Conservation (phyloP, 139 green algal genomes). For the Coccomyxa sp. region DNA sequence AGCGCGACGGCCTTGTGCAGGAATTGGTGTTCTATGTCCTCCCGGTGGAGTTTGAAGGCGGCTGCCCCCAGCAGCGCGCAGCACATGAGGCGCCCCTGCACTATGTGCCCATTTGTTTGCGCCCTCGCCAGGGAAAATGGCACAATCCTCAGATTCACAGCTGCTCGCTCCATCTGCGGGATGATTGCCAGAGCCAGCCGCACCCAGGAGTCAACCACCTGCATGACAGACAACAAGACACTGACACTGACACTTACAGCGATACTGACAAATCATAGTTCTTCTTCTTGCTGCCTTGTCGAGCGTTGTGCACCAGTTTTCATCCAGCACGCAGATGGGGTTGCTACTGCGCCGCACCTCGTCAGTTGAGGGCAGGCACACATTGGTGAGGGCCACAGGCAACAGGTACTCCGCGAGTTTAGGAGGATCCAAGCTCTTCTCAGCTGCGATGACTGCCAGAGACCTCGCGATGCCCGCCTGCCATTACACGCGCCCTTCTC, state of each 20-base stretch:
- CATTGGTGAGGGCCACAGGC: background rate
- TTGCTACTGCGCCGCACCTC: background rate
- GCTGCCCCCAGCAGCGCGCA: background rate
- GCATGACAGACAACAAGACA: background rate
- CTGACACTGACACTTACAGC: background rate
- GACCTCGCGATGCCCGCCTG: background rate
- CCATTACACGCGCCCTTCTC: background rate
- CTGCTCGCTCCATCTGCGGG: background rate
- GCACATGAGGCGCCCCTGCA: conserved; percentile 4
- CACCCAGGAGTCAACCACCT: conserved; percentile 1
- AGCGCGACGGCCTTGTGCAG: conserved; percentile 13
- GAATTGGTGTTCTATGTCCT: conserved; percentile 10
- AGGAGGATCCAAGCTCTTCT: background rate
- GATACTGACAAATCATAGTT: background rate
- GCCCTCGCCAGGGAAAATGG: background rate
- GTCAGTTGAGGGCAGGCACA: background rate
- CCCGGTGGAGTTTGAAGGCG: background rate
- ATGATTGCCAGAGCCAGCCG: background rate
- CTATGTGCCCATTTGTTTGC: background rate
- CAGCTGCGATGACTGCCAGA: background rate
- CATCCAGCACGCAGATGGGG: background rate
- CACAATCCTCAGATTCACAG: background rate
- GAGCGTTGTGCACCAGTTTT: background rate
- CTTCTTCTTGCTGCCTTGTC: background rate
- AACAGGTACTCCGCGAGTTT: background rate